phyloP scores from a whole-genome alignment of 345 rosid genomes.

The Euphorbia lathyris region DNA sequence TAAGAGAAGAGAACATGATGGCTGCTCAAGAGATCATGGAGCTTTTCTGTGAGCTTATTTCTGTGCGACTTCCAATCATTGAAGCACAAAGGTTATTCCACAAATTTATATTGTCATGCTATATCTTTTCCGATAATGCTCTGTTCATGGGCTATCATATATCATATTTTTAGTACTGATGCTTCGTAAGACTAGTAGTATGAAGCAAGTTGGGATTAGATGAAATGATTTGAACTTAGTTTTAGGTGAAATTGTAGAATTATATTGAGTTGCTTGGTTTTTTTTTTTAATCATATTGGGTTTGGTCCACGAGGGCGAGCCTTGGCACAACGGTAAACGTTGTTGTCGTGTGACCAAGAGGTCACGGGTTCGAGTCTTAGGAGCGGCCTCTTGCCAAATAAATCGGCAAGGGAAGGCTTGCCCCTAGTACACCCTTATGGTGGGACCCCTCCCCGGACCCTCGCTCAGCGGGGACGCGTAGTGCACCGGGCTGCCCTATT shows the following conservation, averaged over 20 bases:
- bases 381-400: too few species aligned
- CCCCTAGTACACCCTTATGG: too few species aligned
- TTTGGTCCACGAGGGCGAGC: neutral
- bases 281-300: neutral
- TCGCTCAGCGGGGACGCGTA: too few species aligned
- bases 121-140: neutral
- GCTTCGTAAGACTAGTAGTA: neutral
- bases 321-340: too few species aligned
- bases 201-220: neutral
- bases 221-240: neutral
- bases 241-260: neutral
- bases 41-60: constrained; percentile 77
- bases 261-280: neutral
- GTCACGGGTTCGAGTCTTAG: too few species aligned
- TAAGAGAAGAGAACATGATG: constrained; percentile 98
- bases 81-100: constrained; percentile 75
- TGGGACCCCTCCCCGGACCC: too few species aligned
- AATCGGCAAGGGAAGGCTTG: too few species aligned
- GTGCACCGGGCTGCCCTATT: too few species aligned
- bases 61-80: constrained; percentile 90
- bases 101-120: neutral
- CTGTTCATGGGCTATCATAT: neutral
- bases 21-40: constrained; percentile 97
- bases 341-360: too few species aligned
- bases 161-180: neutral